A percentile compares a stretch with the other conserved stretches of the same genome.
These are phyloP conservation scores for Crataegus laevigata DNA, from an alignment of 306 rosid genomes.

Conservation along the genomic window DNA sequence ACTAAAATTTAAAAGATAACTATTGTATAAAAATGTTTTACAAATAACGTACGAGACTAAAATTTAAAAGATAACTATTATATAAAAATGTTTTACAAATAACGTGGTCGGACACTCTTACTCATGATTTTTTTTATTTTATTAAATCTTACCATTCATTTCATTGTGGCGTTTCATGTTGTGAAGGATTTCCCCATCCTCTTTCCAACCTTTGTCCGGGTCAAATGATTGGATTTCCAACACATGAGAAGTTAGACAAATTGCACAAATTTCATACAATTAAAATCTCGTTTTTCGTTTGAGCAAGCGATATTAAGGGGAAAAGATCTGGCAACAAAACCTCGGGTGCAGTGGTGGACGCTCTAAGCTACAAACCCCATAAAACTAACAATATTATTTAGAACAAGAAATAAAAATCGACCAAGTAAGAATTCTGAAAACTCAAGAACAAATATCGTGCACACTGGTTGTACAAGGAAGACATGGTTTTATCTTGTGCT, in stretches of 20 bases:
- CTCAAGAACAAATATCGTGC: neutral
- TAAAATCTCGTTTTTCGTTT: no score
- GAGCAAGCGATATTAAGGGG: no score
- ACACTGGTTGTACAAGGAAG: neutral
- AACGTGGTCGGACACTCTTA: no score
- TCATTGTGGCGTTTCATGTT: neutral
- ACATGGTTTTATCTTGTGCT: slow-evolving; percentile 10
- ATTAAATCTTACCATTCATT: neutral
- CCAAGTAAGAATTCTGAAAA: neutral
- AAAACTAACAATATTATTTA: neutral
- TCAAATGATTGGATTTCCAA: neutral
- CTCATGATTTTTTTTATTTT: neutral
- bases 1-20: no score
- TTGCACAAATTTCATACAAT: no score
- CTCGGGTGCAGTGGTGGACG: neutral
- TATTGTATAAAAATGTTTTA: no score
- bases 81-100: no score
- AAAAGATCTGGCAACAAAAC: no score
- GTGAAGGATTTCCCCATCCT: neutral
- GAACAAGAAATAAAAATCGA: neutral
- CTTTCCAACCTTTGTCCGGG: neutral
- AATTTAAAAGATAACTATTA: no score
- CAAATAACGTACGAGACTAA: no score
- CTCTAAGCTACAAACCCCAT: neutral
- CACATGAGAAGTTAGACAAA: neutral